Evolutionary conservation across 768 basidiomycete species (phyloP), one percentile per base, ranked within the genome.

Genomic region (Lactarius hatsudake): DNA sequence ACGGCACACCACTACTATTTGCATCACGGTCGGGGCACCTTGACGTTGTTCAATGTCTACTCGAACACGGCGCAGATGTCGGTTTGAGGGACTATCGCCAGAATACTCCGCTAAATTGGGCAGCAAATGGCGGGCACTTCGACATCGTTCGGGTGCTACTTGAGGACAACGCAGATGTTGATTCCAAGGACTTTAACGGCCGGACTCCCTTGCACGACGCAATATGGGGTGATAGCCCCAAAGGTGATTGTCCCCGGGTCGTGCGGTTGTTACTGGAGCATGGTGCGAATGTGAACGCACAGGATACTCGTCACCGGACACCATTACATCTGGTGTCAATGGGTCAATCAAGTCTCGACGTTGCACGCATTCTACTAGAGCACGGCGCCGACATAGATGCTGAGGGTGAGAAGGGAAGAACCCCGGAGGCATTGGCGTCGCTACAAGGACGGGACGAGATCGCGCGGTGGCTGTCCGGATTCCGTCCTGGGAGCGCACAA

Each of bases 171-270:
- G 51, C 23, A 5, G 12, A 26, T 51, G 6, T 26, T 51, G 5
- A 51, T 15, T 13, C 23, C 51, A 0, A 7, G 13, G 23, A 26
- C 23, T 0, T 0, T 26, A 4, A 13, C 5, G 23, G 23, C 13
- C 12, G 6, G 12, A 26, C 51, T 26, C 51, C 23, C 13, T 26
- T 51, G 23, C 23, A 15, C 23, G 1, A 13, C 5, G 51, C 48
- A 23, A 23, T 23, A 5, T 5, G 0, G 13, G 4, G 1, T 4
- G 0, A 13, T 5, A 10, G 9, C 5, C 1, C 2, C 13, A 5
- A 5, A 23, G 51, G 12, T 2, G 12, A 51, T 5, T 26, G 6
- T 6, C 23, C 13, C 23, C 51, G 2, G 23, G 23, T 51, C 0
- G 23, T 26, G 23, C 51, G 23, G 6, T 51, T 51, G 7, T 51